Evolutionary conservation across 192 early-diverging fungal genomes (phyloP).

Genomic region (Dimargaris xerosporica): DNA sequence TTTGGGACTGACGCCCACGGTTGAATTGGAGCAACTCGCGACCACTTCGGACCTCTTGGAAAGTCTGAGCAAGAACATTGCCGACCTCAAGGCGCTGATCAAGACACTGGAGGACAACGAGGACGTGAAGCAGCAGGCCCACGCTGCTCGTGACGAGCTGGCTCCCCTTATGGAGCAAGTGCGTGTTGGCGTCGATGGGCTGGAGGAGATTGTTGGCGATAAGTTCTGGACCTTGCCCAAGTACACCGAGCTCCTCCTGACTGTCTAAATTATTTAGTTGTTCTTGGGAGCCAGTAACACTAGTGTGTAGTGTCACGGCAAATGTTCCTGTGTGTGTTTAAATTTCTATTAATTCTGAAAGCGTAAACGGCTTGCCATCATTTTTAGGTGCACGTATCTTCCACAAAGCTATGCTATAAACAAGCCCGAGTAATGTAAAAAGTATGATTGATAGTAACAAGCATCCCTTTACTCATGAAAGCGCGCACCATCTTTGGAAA

Average conservation of each 20-base stretch:
- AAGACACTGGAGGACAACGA: slow-evolving; percentile 40
- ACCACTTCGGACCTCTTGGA: slow-evolving; percentile 43
- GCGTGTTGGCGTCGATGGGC: slow-evolving; percentile 48
- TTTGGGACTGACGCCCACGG: slow-evolving; percentile 32
- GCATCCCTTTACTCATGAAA: too few relatives aligned
- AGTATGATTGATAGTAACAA: too few relatives aligned
- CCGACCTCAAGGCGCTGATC: slow-evolving; percentile 37
- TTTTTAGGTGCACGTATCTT: too few relatives aligned
- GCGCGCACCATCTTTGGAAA: too few relatives aligned
- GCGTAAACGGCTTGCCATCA: too few relatives aligned
- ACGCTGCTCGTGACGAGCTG: slow-evolving; percentile 37
- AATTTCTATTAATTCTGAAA: too few relatives aligned
- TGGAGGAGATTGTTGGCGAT: slow-evolving; percentile 75
- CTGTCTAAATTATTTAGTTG: too few relatives aligned
- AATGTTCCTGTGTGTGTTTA: too few relatives aligned
- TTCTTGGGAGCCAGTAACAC: too few relatives aligned
- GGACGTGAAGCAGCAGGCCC: slow-evolving; percentile 9
- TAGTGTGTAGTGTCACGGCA: too few relatives aligned
- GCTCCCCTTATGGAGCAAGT: slow-evolving; percentile 55
- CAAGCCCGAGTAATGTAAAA: too few relatives aligned
- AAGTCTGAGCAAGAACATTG: slow-evolving; percentile 35
- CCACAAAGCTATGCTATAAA: too few relatives aligned
- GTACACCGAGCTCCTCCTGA: slow-evolving; percentile 81
- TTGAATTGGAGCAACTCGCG: slow-evolving; percentile 59
- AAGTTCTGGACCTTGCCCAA: slow-evolving; percentile 95